Base-by-base conservation (phyloP, 2,329 filamentous ascomycete species). In the Nothopassalora personata region DNA sequence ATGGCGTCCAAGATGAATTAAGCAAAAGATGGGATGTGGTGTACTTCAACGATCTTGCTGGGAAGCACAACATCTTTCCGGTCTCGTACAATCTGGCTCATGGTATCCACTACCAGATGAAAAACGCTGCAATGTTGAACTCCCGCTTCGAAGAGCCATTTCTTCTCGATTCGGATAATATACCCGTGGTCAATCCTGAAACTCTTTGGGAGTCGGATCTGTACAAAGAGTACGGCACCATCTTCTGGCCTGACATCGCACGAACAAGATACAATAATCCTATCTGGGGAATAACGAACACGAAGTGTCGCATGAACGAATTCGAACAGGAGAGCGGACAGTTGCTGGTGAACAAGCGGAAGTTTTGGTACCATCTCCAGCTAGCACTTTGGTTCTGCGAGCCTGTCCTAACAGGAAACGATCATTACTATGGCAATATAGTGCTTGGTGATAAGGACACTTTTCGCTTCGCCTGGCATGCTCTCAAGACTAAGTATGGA, bases 391-490 rank as follows among this genome's bases (percentile, higher is more conserved):
- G 68, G 68, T 66, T 73, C 48, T 70, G 68, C 60, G 67, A 68
- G 34, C 58, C 66, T 15, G 61, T 67, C 4, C 59, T 47, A 28
- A 45, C 51, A 13, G 51, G 45, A 23, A 53, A 53, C 13, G 52
- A 60, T n/a, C 55, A 58, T 43, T 66, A 64, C 51, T 74, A 71
- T 62, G 65, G 67, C 46, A 59, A 66, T 15, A 64, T 72, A 45
- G 60, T 74, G n/a, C 67, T 73, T 3, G 73, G 73, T 27, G 73
- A 75, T 64, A 75, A 75, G 59, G 73, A 75, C 64, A 68, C 67
- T 13, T 74, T 71, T 54, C 65, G 71, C 27, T 72, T 72, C 58
- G 69, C 71, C 5, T 73, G 72, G 72, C 69, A 73, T 53, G 72
- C 71, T 15, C 65, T 74, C 23, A 70, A 69, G 59, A 74, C 71